Evolutionary conservation across 106 monocot species (phyloP).

Genomic region (Dendrobium catenatum): DNA sequence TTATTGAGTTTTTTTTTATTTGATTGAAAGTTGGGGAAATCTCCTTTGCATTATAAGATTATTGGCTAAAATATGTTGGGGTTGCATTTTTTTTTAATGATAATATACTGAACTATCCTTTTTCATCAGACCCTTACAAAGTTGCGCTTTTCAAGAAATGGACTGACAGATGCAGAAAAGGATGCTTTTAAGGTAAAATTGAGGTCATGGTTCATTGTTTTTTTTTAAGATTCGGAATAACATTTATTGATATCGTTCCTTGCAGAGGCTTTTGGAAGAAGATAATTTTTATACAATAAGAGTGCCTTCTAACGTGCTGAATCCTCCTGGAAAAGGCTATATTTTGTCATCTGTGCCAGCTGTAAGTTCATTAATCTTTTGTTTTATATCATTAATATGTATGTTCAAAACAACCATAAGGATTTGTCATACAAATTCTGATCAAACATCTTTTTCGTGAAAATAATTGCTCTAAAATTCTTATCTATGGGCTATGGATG

Average conservation of each 20-base stretch:
- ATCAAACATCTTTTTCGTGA: neutral
- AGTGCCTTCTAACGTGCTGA: constrained; percentile 78
- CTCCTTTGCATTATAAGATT: too few relatives aligned
- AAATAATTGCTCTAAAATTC: neutral
- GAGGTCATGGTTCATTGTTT: neutral
- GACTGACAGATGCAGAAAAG: constrained; percentile 49
- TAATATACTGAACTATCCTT: constrained; percentile 3
- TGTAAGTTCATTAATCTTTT: constrained; percentile 52
- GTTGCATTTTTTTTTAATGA: neutral
- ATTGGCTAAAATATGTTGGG: neutral
- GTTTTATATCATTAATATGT: constrained; percentile 1
- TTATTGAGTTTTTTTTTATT: too few relatives aligned
- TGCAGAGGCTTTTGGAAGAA: constrained; percentile 72
- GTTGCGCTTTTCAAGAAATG: constrained; percentile 79
- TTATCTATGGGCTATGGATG: neutral
- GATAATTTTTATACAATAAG: constrained; percentile 82
- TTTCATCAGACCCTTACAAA: constrained; percentile 63
- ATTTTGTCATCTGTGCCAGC: constrained; percentile 86
- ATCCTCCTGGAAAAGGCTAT: constrained; percentile 64
- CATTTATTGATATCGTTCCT: constrained; percentile 6
- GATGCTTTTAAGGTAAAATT: constrained; percentile 57
- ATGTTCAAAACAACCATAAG: neutral
- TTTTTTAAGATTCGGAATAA: neutral
- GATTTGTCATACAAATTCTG: neutral
- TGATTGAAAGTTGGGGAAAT: too few relatives aligned